These are phyloP conservation scores for Dissophora ornata DNA, from an alignment of 192 early-diverging fungal genomes.

Conservation along the genomic window DNA sequence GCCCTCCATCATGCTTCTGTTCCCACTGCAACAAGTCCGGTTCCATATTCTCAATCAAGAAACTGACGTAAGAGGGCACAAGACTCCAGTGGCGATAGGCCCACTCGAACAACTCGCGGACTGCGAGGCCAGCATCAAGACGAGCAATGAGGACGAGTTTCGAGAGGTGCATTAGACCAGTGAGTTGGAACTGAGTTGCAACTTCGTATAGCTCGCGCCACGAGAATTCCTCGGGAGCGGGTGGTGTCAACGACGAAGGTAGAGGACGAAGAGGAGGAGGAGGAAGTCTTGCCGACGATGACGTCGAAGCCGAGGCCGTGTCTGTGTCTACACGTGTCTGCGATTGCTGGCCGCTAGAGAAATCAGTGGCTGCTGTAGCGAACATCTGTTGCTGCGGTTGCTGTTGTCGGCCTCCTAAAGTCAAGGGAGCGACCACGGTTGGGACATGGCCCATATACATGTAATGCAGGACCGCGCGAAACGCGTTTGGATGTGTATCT, in stretches of 20 bases:
- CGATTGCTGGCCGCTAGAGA: no score
- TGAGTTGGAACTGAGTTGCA: constrained; percentile 18
- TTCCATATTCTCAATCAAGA: constrained; percentile 30
- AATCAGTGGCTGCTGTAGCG: no score
- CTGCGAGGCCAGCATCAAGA: constrained; percentile 4
- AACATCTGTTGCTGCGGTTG: no score
- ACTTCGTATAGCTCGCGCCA: constrained; percentile 39
- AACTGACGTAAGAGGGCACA: constrained; percentile 31
- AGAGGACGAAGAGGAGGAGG: neutral
- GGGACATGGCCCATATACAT: constrained; percentile 52
- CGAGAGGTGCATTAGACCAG: constrained; percentile 18
- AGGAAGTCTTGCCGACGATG: neutral
- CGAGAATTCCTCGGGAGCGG: neutral
- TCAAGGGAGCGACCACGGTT: neutral
- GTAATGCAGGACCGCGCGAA: constrained; percentile 39
- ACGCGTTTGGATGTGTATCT: constrained; percentile 6
- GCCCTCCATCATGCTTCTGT: neutral
- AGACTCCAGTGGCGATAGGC: constrained; percentile 23
- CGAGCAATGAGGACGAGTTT: constrained; percentile 21
- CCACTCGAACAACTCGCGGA: constrained; percentile 45
- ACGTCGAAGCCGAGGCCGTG: neutral
- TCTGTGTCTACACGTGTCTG: no score
- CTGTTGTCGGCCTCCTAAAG: neutral
- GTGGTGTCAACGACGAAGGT: no score
- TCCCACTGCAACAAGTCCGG: constrained; percentile 1